Evolutionary conservation across 2,329 filamentous ascomycete species (phyloP).

Genomic region (Celoporthe dispersa): DNA sequence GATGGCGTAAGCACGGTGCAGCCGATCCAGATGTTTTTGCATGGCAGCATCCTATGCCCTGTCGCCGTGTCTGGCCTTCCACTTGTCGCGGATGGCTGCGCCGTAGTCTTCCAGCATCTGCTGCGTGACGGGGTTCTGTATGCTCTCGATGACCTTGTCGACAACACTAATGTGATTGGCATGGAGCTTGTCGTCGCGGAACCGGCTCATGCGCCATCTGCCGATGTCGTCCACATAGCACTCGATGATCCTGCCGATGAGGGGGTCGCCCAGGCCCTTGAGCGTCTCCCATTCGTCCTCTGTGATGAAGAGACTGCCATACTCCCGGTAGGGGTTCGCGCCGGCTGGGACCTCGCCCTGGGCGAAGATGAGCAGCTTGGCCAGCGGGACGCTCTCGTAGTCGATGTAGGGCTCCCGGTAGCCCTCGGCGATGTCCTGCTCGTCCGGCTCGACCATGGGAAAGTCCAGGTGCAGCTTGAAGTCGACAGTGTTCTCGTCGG

Average conservation of each 20-base stretch:
- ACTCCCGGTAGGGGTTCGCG: conserved; percentile 63
- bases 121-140: conserved; percentile 82
- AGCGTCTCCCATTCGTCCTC: conserved; percentile 82
- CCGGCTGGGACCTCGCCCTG: conserved; percentile 54
- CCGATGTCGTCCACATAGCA: conserved; percentile 78
- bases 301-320: conserved; percentile 70
- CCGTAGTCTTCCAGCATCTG: conserved; percentile 76
- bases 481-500: conserved; percentile 92
- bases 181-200: conserved; percentile 90
- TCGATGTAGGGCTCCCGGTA: conserved; percentile 68
- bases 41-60: conserved; percentile 12
- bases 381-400: conserved; percentile 78
- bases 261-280: conserved; percentile 72
- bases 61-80: conserved; percentile 66
- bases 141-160: conserved; percentile 85
- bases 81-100: conserved; percentile 74
- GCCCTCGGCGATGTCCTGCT: conserved; percentile 69
- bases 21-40: background rate
- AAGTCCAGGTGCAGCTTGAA: conserved; percentile 83
- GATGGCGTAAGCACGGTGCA: background rate
- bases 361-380: conserved; percentile 72
- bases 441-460: conserved; percentile 69
- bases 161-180: conserved; percentile 89
- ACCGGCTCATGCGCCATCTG: conserved; percentile 85
- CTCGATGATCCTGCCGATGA: conserved; percentile 90